Conservation (phyloP, 73 alveolate genomes). For the Uronychia binucleata region DNA sequence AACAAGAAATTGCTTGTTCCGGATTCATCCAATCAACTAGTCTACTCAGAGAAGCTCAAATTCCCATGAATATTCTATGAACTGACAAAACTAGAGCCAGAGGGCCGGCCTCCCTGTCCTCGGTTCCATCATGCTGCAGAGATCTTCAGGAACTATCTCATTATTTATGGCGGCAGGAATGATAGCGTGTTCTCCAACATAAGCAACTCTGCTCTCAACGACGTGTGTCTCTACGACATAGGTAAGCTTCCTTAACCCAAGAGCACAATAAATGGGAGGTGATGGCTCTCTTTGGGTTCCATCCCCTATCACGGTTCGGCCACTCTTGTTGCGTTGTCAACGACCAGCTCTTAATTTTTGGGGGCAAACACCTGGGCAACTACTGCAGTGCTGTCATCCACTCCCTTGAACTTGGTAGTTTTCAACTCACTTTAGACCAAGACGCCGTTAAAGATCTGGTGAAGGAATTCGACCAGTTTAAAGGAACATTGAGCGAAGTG, state of each 20-base stretch:
- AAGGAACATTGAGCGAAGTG: too few relatives aligned
- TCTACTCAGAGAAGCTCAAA: too few relatives aligned
- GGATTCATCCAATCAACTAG: too few relatives aligned
- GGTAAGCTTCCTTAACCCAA: too few relatives aligned
- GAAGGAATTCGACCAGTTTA: too few relatives aligned
- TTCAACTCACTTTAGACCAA: too few relatives aligned
- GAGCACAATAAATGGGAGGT: slow-evolving; percentile 26
- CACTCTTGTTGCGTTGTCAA: slow-evolving; percentile 1
- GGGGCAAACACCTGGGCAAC: slow-evolving; percentile 6
- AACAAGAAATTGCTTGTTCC: too few relatives aligned
- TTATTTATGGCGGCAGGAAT: slow-evolving; percentile 32
- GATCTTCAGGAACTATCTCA: slow-evolving; percentile 6
- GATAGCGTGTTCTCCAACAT: neutral
- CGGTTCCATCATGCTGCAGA: slow-evolving; percentile 13
- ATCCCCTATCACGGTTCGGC: slow-evolving; percentile 20
- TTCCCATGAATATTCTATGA: too few relatives aligned
- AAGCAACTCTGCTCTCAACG: slow-evolving; percentile 24
- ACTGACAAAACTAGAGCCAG: slow-evolving; percentile 19
- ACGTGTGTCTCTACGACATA: slow-evolving; percentile 14
- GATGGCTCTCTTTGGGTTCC: slow-evolving; percentile 19
- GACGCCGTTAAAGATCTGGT: too few relatives aligned
- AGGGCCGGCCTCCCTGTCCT: slow-evolving; percentile 27
- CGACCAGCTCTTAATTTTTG: slow-evolving; percentile 2
- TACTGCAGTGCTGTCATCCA: too few relatives aligned
- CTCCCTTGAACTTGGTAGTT: too few relatives aligned